A percentile compares a stretch with the other conserved stretches of the same genome.
Conservation (phyloP, 176 grass and related monocot species). For the Elymus sibiricus region DNA sequence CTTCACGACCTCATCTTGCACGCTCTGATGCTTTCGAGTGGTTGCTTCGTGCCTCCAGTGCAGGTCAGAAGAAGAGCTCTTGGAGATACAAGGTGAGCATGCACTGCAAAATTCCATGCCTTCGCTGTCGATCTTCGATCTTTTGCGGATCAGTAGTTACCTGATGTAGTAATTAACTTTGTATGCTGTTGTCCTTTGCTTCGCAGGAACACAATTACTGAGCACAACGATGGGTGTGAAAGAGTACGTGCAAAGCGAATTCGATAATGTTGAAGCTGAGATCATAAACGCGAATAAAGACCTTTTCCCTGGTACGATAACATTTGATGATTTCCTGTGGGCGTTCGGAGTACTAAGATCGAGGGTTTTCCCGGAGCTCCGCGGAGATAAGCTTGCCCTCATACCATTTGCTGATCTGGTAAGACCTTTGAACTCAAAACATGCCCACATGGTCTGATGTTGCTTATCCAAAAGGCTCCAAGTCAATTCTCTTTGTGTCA, state of each 20-base stretch:
- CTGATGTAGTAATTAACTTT: background rate
- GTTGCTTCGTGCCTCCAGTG: slow-evolving; percentile 69
- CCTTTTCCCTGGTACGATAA: slow-evolving; percentile 63
- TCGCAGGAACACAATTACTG: slow-evolving; percentile 80
- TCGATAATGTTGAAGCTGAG: slow-evolving; percentile 57
- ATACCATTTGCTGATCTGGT: slow-evolving; percentile 95
- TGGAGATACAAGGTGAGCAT: slow-evolving; percentile 74
- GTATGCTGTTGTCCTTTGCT: background rate
- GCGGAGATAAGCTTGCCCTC: slow-evolving; percentile 91
- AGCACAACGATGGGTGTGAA: slow-evolving; percentile 84
- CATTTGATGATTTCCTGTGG: slow-evolving; percentile 85
- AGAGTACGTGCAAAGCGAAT: slow-evolving; percentile 84
- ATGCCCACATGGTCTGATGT: background rate
- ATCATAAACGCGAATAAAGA: slow-evolving; percentile 64
- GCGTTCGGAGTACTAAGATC: slow-evolving; percentile 88
- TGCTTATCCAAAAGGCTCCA: background rate
- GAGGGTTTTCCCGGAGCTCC: slow-evolving; percentile 70
- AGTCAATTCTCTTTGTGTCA: background rate
- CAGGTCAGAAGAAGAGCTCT: slow-evolving; percentile 98
- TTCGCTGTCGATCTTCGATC: background rate
- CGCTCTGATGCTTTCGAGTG: slow-evolving; percentile 37
- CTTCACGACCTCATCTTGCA: background rate
- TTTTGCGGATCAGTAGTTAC: background rate
- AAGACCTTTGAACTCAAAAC: slow-evolving; percentile 22
- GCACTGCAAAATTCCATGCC: background rate